These are phyloP conservation scores for Nissolia schottii DNA, from an alignment of 306 rosid genomes.

Conservation along the genomic window DNA sequence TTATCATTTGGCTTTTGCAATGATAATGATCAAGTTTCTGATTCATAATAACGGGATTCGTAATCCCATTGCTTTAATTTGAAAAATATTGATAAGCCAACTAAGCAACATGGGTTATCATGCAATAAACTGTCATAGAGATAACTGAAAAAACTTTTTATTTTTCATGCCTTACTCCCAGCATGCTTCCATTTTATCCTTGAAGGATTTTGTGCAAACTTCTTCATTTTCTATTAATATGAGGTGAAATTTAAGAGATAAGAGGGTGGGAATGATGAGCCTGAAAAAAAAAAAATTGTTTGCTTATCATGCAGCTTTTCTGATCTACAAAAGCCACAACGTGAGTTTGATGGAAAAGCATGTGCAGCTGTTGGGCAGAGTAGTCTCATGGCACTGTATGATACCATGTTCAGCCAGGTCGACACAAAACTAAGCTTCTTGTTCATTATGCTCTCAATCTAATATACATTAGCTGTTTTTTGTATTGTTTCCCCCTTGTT, in stretches of 20 bases:
- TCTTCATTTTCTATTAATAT: neutral
- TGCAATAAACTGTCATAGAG: neutral
- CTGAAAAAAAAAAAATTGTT: slow-evolving; percentile 16
- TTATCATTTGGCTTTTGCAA: neutral
- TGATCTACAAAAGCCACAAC: slow-evolving; percentile 83
- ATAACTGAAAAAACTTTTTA: neutral
- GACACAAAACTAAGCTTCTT: neutral
- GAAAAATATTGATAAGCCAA: neutral
- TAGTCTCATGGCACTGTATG: slow-evolving; percentile 98
- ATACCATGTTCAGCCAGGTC: slow-evolving; percentile 97
- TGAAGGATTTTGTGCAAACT: neutral
- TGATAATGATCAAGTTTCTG: neutral
- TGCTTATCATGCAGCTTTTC: slow-evolving; percentile 60
- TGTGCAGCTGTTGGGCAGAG: slow-evolving; percentile 98
- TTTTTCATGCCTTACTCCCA: neutral
- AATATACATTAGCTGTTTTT: neutral
- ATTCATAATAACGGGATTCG: neutral
- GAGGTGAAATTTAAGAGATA: neutral
- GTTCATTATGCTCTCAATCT: neutral
- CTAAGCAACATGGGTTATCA: neutral
- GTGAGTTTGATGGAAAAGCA: slow-evolving; percentile 84
- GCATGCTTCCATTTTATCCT: neutral
- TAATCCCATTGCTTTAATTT: neutral
- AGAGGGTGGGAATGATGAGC: neutral
- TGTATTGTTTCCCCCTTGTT: neutral